Evolutionary conservation across 108 stramenopile species (phyloP), one percentile per base, ranked within the genome.

Genomic region (Skeletonema potamos): DNA sequence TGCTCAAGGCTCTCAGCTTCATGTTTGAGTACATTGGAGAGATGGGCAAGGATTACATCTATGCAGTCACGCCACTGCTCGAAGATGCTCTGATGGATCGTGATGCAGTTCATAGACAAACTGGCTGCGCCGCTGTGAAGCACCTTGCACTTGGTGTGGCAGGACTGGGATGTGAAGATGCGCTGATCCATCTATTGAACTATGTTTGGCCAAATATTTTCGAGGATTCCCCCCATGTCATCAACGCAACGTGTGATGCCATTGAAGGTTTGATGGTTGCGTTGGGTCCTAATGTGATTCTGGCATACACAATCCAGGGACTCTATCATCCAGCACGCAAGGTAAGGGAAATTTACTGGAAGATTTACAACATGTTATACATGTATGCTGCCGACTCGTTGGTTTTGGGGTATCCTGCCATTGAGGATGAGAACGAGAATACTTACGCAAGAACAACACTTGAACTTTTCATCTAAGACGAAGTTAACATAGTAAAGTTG

Each of bases 11-110:
- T 10, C 73, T 99, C 39, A 96, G 95, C 64, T 99, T 99, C 81
- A 96, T 99, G 97, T 99, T 99, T 75, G 96, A 99, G 85, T 99
- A 99, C 86, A 99, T 99, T 74, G 99, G 99, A 32, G 96, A 96
- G 62, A 96, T 98, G 97, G 97, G 92, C 12, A 99, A 98, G 89
- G 99, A 99, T 82, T 99, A 99, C 81, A 96, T 99, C 70, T 99
- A 98, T 77, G 96, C 97, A 28, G 96, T 98, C 7, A 87, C 92
- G 0, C 97, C 99, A 7, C 84, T 99, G 29, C 81, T 99, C 22
- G 97, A 98, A 74, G 98, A 99, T 85, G 98, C 99, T 22, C 91
- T 99, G n/a, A 98, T 95, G 95, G 97, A 98, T 70, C 92, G 98
- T 13, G 99, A 99, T 73, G 82, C 96, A 54, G 98, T 99, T 5